Base-by-base conservation (phyloP, 108 stramenopile genomes). In the Epithemia pelagica region DNA sequence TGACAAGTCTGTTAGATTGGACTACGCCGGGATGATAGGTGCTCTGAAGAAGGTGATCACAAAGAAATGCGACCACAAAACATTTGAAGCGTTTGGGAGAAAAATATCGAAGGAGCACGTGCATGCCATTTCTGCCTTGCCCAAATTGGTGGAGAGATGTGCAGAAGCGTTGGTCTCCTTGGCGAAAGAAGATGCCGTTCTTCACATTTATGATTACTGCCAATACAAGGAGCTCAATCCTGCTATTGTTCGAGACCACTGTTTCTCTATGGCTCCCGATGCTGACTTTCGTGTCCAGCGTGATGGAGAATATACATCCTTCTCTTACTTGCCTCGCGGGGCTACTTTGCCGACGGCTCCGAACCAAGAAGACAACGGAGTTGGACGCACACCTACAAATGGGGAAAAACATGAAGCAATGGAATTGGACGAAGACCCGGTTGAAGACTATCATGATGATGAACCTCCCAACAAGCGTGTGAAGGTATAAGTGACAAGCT, bases 271-370 rank as follows among this genome's bases (percentile, higher is more conserved):
- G 20, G 68, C 88, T 26, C 62, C 80, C 2, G 67, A 84, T 33
- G 91, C 87, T 10, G 67, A 63, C 5, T 92, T 80, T 68, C 78
- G 91, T 54, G 77, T 92, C 31, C 88, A 92, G 65, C 82, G 80
- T 68, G 73, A 84, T 29, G 76, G 78, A n/a, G 65, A 68, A 33
- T 46, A 46, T 15, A 31, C 61, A 18, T 30, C 29, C 7, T 92
- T 89, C 65, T 80, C 74, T 22, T 92, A 85, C 70, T 59, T 90
- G 28, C 87, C 88, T 0, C 62, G 72, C 25, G 81, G 73, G 27
- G 78, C 68, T 30, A 69, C 69, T 25, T 54, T 88, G 64, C 66
- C 77, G 27, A 63, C 82, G 7, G 68, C 37, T 1, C 80, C 69
- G 2, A 61, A 15, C 37, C 5, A 46, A 46, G 37, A 46, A 46